A percentile compares a stretch with the other conserved stretches of the same genome.
These are phyloP conservation scores for Trypanosoma vivax DNA, from an alignment of 208 protist genomes.

Conservation along the genomic window DNA sequence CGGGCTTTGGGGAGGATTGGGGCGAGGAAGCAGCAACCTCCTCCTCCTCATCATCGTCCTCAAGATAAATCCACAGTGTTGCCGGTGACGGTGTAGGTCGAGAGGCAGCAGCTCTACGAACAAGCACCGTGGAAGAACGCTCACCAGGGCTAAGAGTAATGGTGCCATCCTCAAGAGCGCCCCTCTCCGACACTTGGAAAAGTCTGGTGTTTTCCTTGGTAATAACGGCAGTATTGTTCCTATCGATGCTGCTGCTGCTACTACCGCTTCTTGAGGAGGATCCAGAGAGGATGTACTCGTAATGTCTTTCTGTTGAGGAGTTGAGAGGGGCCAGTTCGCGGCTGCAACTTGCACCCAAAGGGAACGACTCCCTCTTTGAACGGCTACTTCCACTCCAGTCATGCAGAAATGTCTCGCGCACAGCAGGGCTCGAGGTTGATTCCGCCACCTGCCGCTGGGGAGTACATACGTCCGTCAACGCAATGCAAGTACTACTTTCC, in stretches of 20 bases:
- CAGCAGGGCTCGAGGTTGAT: too few relatives aligned
- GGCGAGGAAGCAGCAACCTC: slow-evolving; percentile 11
- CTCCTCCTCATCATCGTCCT: slow-evolving; percentile 54
- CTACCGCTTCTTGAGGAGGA: neutral
- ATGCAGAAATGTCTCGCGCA: too few relatives aligned
- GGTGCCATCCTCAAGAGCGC: neutral
- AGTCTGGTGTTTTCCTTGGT: neutral
- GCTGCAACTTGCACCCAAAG: too few relatives aligned
- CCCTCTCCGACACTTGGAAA: neutral
- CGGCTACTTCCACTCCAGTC: too few relatives aligned
- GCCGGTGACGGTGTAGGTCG: slow-evolving; percentile 44
- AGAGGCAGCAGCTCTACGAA: slow-evolving; percentile 45
- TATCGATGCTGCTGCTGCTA: slow-evolving; percentile 5
- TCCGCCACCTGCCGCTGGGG: too few relatives aligned
- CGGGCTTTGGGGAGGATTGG: too few relatives aligned
- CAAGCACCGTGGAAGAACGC: slow-evolving; percentile 43
- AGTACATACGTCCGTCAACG: too few relatives aligned
- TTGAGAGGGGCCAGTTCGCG: too few relatives aligned
- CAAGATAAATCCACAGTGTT: slow-evolving; percentile 73
- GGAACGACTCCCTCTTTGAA: too few relatives aligned
- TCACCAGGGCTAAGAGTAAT: slow-evolving; percentile 9
- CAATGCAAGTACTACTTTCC: too few relatives aligned
- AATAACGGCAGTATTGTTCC: neutral
- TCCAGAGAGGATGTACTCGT: neutral
- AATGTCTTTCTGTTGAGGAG: neutral